These are phyloP conservation scores for Colletotrichum sp. DNA, from an alignment of 2,329 filamentous ascomycete species.

Conservation along the genomic window DNA sequence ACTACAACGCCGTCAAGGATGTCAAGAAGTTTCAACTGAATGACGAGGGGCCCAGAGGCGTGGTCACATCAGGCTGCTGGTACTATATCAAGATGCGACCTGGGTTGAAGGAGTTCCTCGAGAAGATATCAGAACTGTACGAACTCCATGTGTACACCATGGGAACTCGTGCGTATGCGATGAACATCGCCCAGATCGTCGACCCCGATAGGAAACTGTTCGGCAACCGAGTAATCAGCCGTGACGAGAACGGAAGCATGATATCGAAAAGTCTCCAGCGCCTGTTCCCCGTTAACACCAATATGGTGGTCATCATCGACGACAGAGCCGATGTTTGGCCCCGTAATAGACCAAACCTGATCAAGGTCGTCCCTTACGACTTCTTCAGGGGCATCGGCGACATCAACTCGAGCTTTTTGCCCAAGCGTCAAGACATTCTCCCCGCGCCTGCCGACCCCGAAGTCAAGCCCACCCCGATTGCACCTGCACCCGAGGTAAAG, in stretches of 20 bases:
- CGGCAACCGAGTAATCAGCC: slow-evolving; percentile 91
- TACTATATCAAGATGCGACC: slow-evolving; percentile 99
- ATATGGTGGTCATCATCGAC: slow-evolving; percentile 99
- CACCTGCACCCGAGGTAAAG: not conserved
- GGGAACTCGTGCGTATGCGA: slow-evolving; percentile 95
- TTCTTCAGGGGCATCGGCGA: slow-evolving; percentile 98
- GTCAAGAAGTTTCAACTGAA: slow-evolving; percentile 87
- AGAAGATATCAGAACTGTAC: slow-evolving; percentile 79
- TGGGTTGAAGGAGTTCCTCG: slow-evolving; percentile 80
- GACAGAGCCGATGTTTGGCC: slow-evolving; percentile 96
- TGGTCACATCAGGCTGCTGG: slow-evolving; percentile 72
- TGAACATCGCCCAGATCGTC: slow-evolving; percentile 89
- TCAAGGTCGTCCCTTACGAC: slow-evolving; percentile 94
- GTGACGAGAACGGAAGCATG: slow-evolving; percentile 95
- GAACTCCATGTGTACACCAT: slow-evolving; percentile 99
- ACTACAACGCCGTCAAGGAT: slow-evolving; percentile 88
- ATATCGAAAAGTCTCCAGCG: slow-evolving; percentile 88
- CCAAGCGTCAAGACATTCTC: slow-evolving; percentile 70
- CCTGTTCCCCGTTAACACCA: slow-evolving; percentile 93
- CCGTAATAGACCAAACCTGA: slow-evolving; percentile 86
- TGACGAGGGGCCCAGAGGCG: slow-evolving; percentile 79
- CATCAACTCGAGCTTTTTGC: slow-evolving; percentile 97
- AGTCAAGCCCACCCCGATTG: not conserved
- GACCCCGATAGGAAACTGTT: slow-evolving; percentile 91
- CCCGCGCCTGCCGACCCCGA: slow-evolving; percentile 23